Evolutionary conservation across 2,329 filamentous ascomycete genomes (phyloP).

Genomic region (Penicillium sp.): DNA sequence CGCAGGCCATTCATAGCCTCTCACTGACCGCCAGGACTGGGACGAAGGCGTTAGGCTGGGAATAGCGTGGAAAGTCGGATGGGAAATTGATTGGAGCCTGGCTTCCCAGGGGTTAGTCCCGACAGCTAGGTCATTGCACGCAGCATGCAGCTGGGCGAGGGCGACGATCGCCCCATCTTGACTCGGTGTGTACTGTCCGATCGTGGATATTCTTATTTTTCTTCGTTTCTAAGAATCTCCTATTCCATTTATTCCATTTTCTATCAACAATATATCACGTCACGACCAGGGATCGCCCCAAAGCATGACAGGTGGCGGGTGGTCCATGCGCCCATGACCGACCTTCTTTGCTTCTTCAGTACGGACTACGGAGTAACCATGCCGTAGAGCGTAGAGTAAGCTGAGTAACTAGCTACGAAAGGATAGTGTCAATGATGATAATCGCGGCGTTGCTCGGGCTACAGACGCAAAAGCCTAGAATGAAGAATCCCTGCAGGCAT

Average conservation of each 20-base stretch:
- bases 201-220: conserved; percentile 1
- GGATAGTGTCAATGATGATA: neutral
- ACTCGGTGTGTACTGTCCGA: neutral
- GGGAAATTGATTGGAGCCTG: conserved; percentile 22
- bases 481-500: neutral
- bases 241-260: neutral
- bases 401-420: neutral
- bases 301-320: conserved; percentile 28
- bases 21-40: neutral
- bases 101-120: conserved; percentile 12
- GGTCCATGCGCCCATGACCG: conserved; percentile 16
- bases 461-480: conserved; percentile 4
- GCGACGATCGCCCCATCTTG: conserved; percentile 11
- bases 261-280: conserved; percentile 11
- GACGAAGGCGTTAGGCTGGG: conserved; percentile 15
- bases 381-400: neutral
- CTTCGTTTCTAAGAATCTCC: neutral
- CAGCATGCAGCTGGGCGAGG: conserved; percentile 20
- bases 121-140: conserved; percentile 19
- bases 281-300: conserved; percentile 19
- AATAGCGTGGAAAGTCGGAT: conserved; percentile 16
- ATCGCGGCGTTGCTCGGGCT: neutral
- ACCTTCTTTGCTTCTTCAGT: neutral
- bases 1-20: neutral
- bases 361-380: too few species aligned